Percentiles rank a stretch among this genome's conserved stretches.
Conservation (phyloP, 177 flowering plant genomes). For the Tripterygium wilfordii region DNA sequence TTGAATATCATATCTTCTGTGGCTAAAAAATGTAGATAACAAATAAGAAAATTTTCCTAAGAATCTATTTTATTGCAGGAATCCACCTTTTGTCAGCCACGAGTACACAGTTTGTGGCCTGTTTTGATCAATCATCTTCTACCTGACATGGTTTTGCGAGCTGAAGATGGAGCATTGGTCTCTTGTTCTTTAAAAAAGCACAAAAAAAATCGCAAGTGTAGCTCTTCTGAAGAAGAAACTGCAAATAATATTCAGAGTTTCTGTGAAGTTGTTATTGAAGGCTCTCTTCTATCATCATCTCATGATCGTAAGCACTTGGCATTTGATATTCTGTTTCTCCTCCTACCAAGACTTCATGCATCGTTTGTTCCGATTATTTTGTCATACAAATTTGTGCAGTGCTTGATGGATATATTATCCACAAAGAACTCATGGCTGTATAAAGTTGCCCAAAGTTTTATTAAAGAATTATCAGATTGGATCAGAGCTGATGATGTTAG, state of each 20-base stretch:
- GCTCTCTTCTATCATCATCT: constrained; percentile 77
- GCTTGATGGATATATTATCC: constrained; percentile 84
- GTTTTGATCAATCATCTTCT: constrained; percentile 58
- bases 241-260: constrained; percentile 47
- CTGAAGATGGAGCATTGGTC: constrained; percentile 36
- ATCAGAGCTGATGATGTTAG: constrained; percentile 57
- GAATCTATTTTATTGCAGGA: constrained; percentile 86
- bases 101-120: constrained; percentile 86
- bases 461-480: constrained; percentile 57
- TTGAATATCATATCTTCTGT: no score
- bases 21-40: no score
- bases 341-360: constrained; percentile 71
- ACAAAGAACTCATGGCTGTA: constrained; percentile 79
- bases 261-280: constrained; percentile 73
- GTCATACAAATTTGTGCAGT: constrained; percentile 78
- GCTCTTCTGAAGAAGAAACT: constrained; percentile 67
- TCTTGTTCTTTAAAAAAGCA: constrained; percentile 52
- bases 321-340: constrained; percentile 73
- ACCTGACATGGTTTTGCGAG: constrained; percentile 50
- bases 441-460: constrained; percentile 73
- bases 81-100: constrained; percentile 93
- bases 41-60: no score
- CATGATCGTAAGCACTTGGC: constrained; percentile 97
- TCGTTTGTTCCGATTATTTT: constrained; percentile 52
- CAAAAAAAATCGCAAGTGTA: constrained; percentile 61